Evolutionary conservation across 345 rosid species (phyloP), one percentile per base, ranked within the genome.

Genomic region (Salix viminalis): DNA sequence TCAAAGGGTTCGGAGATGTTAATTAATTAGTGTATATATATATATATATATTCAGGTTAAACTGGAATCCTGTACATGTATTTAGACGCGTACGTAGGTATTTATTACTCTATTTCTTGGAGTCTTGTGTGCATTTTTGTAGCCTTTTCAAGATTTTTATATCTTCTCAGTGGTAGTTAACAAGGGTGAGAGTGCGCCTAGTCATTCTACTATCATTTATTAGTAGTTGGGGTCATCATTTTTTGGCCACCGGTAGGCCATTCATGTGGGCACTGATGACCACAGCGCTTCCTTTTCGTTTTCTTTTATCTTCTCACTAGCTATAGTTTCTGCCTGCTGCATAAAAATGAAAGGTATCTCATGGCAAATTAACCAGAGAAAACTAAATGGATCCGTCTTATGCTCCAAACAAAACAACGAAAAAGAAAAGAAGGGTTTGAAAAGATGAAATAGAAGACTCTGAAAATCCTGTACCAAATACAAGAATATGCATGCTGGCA

Each of bases 161-260:
- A 12, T 34, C n/a, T 21, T 30, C 28, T n/a, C 62, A 56, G n/a
- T n/a, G 28, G 26, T 10, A 24, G 28, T 2, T 56, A 56, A 30
- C 0, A 48, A 18, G 24, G 69, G n/a, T 36, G 69, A 19, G 41
- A 18, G 7, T 34, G 44, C 19, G 41, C 28, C 28, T 56, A 66
- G 4, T 24, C 56, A 74, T 39, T 13, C 18, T 39, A 62, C 12
- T 26, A 46, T 21, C 26, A 60, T 58, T 73, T 65, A 71, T 42
- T 74, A 74, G 88, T 85, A 23, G 90, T 84, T 83, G 32, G 76
- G 84, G 83, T 84, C 90, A 85, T 79, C 81, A 83, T 30, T 81
- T 81, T 42, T 71, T 52, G 73, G 70, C 64, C 78, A 77, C 36
- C 18, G 82, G 79, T 82, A 73, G 86, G 86, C 79, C 84, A 79